Conservation (phyloP, 805 yeast species). For the Tetrapisispora pingtungensis region DNA sequence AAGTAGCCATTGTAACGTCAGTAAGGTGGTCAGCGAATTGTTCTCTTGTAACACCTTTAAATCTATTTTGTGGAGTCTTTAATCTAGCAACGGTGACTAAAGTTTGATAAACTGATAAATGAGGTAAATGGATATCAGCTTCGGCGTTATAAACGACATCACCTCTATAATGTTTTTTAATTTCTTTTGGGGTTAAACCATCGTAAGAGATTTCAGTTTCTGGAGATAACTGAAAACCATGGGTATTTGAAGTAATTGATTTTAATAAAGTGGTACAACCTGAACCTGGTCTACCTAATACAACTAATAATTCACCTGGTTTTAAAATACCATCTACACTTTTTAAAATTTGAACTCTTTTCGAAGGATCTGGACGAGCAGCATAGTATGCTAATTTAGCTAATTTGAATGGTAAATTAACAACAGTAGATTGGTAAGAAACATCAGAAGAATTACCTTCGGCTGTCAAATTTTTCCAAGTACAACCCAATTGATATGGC, state of each 20-base stretch:
- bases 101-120: constrained; percentile 57
- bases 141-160: constrained; percentile 66
- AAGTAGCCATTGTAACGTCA: constrained; percentile 43
- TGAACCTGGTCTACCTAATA: constrained; percentile 69
- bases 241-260: constrained; percentile 47
- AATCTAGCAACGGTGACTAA: constrained; percentile 51
- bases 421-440: constrained; percentile 53
- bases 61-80: constrained; percentile 53
- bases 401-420: constrained; percentile 34
- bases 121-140: constrained; percentile 58
- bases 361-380: constrained; percentile 16
- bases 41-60: constrained; percentile 49
- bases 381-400: constrained; percentile 15
- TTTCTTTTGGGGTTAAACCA: constrained; percentile 45
- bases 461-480: constrained; percentile 49
- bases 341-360: constrained; percentile 43
- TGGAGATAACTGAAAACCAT: constrained; percentile 43
- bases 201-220: constrained; percentile 42
- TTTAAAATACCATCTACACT: constrained; percentile 54
- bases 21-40: constrained; percentile 45
- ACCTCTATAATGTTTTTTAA: constrained; percentile 47
- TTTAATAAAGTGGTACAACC: constrained; percentile 64
- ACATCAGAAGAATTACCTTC: constrained; percentile 59
- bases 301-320: constrained; percentile 61
- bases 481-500: constrained; percentile 50